Percentiles rank a stretch among this genome's conserved stretches.
Conservation (phyloP, 2,329 filamentous ascomycete species). For the Aspergillus melleus region DNA sequence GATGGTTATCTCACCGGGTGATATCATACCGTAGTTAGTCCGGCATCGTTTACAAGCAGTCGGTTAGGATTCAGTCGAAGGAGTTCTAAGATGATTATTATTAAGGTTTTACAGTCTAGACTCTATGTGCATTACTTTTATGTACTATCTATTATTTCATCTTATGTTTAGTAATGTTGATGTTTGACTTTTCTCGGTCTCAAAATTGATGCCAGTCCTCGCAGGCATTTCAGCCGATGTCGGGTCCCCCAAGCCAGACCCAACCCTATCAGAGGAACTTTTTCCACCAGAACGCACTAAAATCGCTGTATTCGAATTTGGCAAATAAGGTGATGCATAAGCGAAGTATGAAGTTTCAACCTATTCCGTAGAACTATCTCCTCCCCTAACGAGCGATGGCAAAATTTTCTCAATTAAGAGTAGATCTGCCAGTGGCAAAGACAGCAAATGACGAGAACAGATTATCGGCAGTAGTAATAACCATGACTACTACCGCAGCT, state of each 20-base stretch:
- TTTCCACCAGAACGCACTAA: background rate
- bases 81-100: background rate
- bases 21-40: too few relatives aligned
- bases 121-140: background rate
- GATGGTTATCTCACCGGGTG: background rate
- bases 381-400: too few relatives aligned
- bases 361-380: too few relatives aligned
- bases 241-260: conserved; percentile 3
- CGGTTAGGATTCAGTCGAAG: too few relatives aligned
- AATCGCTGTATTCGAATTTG: background rate
- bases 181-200: background rate
- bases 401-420: background rate
- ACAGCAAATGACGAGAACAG: background rate
- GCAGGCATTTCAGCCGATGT: conserved; percentile 14
- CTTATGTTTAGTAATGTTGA: background rate
- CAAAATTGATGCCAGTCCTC: too few relatives aligned
- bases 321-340: background rate
- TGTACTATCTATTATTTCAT: background rate
- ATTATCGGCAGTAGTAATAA: conserved; percentile 10
- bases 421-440: conserved; percentile 2
- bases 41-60: background rate
- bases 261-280: background rate
- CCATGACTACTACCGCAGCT: conserved; percentile 12
- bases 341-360: background rate
- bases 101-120: background rate